Percentiles rank a stretch among this genome's conserved stretches.
These are phyloP conservation scores for Mycena maculata DNA, from an alignment of 768 basidiomycete genomes.

Conservation along the genomic window DNA sequence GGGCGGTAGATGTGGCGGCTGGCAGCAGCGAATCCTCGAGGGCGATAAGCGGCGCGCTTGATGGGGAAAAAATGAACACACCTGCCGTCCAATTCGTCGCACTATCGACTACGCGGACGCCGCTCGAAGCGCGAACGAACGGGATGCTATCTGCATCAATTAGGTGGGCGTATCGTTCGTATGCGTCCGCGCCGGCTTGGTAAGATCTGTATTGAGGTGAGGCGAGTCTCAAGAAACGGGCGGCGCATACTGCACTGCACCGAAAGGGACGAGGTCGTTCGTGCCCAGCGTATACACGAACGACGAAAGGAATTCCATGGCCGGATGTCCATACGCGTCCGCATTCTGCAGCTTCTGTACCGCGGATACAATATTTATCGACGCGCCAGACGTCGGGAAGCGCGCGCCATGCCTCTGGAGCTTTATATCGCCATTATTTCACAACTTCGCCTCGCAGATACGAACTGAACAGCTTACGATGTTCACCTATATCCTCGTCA, in stretches of 20 bases:
- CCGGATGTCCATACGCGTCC: slow-evolving; percentile 54
- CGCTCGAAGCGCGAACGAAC: slow-evolving; percentile 63
- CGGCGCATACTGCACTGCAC: slow-evolving; percentile 69
- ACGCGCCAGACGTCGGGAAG: slow-evolving; percentile 70
- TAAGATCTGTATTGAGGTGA: slow-evolving; percentile 42
- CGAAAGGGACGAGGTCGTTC: slow-evolving; percentile 73
- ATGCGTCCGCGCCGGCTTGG: slow-evolving; percentile 52
- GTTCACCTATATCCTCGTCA: slow-evolving; percentile 58
- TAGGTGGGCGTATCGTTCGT: slow-evolving; percentile 55
- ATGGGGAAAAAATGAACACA: slow-evolving; percentile 34
- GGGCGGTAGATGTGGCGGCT: slow-evolving; percentile 60
- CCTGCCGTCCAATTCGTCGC: slow-evolving; percentile 80
- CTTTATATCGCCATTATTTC: slow-evolving; percentile 49
- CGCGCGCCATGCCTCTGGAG: slow-evolving; percentile 86
- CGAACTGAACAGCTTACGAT: slow-evolving; percentile 55
- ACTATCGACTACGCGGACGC: slow-evolving; percentile 70
- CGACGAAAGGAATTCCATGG: slow-evolving; percentile 66
- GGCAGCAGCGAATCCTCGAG: slow-evolving; percentile 69
- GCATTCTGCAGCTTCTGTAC: slow-evolving; percentile 67
- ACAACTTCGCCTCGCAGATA: background rate
- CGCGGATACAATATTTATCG: slow-evolving; percentile 55
- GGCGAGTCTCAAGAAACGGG: background rate
- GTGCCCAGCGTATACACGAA: slow-evolving; percentile 70
- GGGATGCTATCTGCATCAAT: slow-evolving; percentile 51
- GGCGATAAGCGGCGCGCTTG: background rate